These are phyloP conservation scores for Dipodascus albidus DNA, from an alignment of 805 yeast genomes.

Conservation along the genomic window DNA sequence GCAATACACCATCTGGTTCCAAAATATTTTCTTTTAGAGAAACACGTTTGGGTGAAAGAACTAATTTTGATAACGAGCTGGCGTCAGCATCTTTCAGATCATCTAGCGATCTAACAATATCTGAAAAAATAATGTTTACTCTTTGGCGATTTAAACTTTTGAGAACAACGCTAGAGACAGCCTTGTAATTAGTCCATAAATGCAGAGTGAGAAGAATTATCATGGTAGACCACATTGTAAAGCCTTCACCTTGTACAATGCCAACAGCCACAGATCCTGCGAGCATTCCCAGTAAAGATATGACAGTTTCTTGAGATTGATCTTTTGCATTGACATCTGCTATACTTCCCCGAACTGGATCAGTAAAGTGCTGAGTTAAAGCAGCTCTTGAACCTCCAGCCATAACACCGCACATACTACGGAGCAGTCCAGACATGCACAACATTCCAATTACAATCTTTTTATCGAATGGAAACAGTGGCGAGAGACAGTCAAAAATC, in stretches of 20 bases:
- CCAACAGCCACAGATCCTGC: slow-evolving; percentile 24
- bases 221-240: slow-evolving; percentile 19
- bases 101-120: slow-evolving; percentile 12
- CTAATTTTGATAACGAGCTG: slow-evolving; percentile 11
- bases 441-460: slow-evolving; percentile 16
- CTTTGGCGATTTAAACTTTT: slow-evolving; percentile 25
- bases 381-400: slow-evolving; percentile 29
- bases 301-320: slow-evolving; percentile 28
- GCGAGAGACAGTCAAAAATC: slow-evolving; percentile 24
- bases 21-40: slow-evolving; percentile 19
- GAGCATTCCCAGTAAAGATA: slow-evolving; percentile 26
- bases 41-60: slow-evolving; percentile 18
- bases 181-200: slow-evolving; percentile 25
- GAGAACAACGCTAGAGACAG: slow-evolving; percentile 24
- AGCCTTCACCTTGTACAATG: slow-evolving; percentile 17
- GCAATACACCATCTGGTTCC: slow-evolving; percentile 21
- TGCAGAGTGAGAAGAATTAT: slow-evolving; percentile 19
- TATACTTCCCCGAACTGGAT: slow-evolving; percentile 23
- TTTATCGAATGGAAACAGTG: slow-evolving; percentile 18
- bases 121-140: slow-evolving; percentile 22
- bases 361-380: slow-evolving; percentile 27
- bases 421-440: slow-evolving; percentile 24
- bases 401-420: slow-evolving; percentile 27
- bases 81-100: slow-evolving; percentile 12
- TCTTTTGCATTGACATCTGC: slow-evolving; percentile 29